These are phyloP conservation scores for Cryptomeria japonica DNA, from an alignment of 75 land plant species.

Conservation along the genomic window DNA sequence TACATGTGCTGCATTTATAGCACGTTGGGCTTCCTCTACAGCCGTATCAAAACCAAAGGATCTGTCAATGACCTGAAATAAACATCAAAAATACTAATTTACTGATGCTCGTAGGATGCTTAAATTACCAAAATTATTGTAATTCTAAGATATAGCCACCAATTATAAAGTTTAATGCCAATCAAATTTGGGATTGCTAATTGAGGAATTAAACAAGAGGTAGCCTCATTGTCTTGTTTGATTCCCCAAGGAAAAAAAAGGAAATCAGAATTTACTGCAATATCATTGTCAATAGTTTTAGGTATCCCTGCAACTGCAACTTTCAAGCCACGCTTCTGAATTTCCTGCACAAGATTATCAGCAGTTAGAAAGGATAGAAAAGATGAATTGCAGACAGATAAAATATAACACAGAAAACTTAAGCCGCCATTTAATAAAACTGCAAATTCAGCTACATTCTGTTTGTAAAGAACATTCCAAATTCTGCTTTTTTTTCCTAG, in stretches of 20 bases:
- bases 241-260: background rate
- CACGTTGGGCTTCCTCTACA: constrained; percentile 97
- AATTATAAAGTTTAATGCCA: background rate
- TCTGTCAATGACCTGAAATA: constrained; percentile 82
- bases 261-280: constrained; percentile 39
- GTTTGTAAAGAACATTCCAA: background rate
- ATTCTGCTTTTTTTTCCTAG: background rate
- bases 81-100: background rate
- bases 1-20: constrained; percentile 96
- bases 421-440: background rate
- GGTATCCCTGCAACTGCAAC: constrained; percentile 82
- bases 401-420: background rate
- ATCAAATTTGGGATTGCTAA: background rate
- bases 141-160: background rate
- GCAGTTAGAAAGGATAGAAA: background rate
- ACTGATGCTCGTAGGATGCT: background rate
- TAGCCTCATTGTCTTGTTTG: background rate
- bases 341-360: constrained; percentile 49
- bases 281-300: constrained; percentile 86
- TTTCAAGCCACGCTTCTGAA: constrained; percentile 61
- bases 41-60: constrained; percentile 99
- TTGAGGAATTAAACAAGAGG: background rate
- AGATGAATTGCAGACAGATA: background rate
- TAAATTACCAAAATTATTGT: background rate
- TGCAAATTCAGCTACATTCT: background rate